Conservation (phyloP, 805 yeast species). For the Komagataella pseudopastoris region DNA sequence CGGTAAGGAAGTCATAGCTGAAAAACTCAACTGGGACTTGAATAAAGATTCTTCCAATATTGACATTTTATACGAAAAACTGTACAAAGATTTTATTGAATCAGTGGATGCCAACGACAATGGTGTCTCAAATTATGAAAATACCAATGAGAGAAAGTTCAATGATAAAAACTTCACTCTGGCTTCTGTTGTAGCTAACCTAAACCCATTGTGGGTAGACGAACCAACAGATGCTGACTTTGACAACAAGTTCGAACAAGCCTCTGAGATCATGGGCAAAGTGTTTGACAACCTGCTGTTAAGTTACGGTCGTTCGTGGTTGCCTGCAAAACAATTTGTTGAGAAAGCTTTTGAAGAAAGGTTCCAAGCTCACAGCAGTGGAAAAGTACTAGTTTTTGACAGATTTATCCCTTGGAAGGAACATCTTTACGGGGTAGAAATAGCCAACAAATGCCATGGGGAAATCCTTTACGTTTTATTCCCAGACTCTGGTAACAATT, state of each 20-base stretch:
- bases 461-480: conserved; percentile 67
- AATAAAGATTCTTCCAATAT: conserved; percentile 25
- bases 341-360: conserved; percentile 55
- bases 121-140: conserved; percentile 65
- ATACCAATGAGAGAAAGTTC: conserved; percentile 46
- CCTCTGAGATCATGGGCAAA: conserved; percentile 72
- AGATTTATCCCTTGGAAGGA: conserved; percentile 92
- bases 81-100: conserved; percentile 83
- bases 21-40: conserved; percentile 28
- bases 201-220: conserved; percentile 81
- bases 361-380: conserved; percentile 46
- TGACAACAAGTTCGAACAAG: conserved; percentile 54
- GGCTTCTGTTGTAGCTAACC: conserved; percentile 62
- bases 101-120: conserved; percentile 94
- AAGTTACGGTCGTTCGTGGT: conserved; percentile 74
- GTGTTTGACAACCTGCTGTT: conserved; percentile 58
- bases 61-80: conserved; percentile 53
- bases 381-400: conserved; percentile 62
- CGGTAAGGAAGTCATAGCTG: conserved; percentile 56
- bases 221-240: conserved; percentile 50
- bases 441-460: conserved; percentile 37
- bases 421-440: conserved; percentile 68
- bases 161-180: conserved; percentile 61
- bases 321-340: conserved; percentile 78
- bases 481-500: conserved; percentile 52